phyloP scores from a whole-genome alignment of 202 grass and related monocot genomes.

The Elaeis oleifera region DNA sequence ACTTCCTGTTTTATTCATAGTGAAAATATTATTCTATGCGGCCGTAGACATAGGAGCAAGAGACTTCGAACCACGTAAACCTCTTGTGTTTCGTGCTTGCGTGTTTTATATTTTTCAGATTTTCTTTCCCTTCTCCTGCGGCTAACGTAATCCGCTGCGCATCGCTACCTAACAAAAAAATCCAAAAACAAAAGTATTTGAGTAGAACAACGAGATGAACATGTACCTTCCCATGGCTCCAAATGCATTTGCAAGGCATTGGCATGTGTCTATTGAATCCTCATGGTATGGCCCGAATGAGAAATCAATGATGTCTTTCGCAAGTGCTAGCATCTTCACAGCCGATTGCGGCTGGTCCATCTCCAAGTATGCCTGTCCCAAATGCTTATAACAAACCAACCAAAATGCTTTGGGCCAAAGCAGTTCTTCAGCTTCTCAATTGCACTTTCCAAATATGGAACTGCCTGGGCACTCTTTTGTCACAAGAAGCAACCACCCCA shows the following conservation, averaged over 20 bases:
- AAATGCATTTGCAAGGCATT: conserved; percentile 69
- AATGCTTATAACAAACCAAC: conserved; percentile 78
- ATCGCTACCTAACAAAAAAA: too few relatives aligned
- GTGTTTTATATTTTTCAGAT: too few relatives aligned
- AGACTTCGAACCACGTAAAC: too few relatives aligned
- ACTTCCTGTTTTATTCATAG: too few relatives aligned
- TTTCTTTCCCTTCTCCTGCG: too few relatives aligned
- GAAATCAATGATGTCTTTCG: conserved; percentile 55
- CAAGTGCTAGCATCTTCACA: conserved; percentile 35
- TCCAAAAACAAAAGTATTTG: conserved; percentile 1
- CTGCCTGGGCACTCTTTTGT: conserved; percentile 36
- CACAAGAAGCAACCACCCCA: conserved; percentile 70
- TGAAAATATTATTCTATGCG: too few relatives aligned
- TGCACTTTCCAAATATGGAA: conserved; percentile 69
- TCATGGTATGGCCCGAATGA: conserved; percentile 54
- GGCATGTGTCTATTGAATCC: conserved; percentile 55
- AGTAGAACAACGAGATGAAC: conserved; percentile 6
- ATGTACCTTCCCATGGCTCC: conserved; percentile 63
- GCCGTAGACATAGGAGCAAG: too few relatives aligned
- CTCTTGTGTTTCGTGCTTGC: too few relatives aligned
- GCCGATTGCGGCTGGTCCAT: conserved; percentile 29
- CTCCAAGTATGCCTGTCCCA: conserved; percentile 55
- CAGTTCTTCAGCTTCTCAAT: conserved; percentile 59
- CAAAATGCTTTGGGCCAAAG: conserved; percentile 51
- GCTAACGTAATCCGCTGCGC: too few relatives aligned